Conservation (phyloP, 2,329 filamentous ascomycete genomes). For the Aureobasidium zeae region DNA sequence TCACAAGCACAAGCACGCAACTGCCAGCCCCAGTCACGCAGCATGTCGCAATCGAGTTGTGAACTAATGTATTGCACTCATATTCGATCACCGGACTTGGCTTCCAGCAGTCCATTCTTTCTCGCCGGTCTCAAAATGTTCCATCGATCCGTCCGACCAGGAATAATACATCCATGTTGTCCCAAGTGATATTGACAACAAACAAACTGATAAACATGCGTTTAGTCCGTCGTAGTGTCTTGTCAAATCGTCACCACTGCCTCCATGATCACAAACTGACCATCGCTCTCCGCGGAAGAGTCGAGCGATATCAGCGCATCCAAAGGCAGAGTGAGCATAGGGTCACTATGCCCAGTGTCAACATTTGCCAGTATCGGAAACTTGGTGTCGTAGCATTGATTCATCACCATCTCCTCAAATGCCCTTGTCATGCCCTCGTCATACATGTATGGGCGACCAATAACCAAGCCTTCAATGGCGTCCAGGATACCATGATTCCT, state of each 20-base stretch:
- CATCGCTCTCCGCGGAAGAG: not conserved
- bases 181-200: too few relatives aligned
- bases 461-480: conserved; percentile 11
- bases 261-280: not conserved
- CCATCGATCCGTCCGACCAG: too few relatives aligned
- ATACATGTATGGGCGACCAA: conserved; percentile 17
- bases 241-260: not conserved
- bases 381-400: not conserved
- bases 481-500: conserved; percentile 8
- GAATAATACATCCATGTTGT: too few relatives aligned
- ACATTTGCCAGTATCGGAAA: conserved; percentile 14
- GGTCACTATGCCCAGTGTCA: conserved; percentile 16
- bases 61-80: too few relatives aligned
- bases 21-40: conserved; percentile 4
- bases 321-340: conserved; percentile 17
- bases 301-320: conserved; percentile 7
- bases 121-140: too few relatives aligned
- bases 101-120: too few relatives aligned
- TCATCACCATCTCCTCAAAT: conserved; percentile 8
- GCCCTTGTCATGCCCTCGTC: conserved; percentile 1
- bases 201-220: too few relatives aligned
- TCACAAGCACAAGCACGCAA: conserved; percentile 4
- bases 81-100: not conserved
- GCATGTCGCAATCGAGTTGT: conserved; percentile 10
- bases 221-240: too few relatives aligned